A percentile compares a stretch with the other conserved stretches of the same genome.
phyloP scores from a whole-genome alignment of 2,329 filamentous ascomycete genomes.

The Colletotrichum aenigma region DNA sequence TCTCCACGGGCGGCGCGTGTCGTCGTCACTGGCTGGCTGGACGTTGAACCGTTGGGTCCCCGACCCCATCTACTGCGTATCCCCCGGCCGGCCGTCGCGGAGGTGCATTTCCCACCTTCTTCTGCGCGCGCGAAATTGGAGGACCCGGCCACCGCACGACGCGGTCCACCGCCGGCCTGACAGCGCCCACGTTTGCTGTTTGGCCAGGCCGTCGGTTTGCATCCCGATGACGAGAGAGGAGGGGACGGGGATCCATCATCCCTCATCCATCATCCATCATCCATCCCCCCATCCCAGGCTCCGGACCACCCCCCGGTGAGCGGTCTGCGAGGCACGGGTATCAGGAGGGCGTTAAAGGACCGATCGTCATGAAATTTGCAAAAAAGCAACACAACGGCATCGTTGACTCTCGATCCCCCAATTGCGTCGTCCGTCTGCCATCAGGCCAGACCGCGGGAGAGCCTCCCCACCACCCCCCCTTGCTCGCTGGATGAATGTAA shows the following conservation, averaged over 20 bases:
- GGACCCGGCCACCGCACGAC: conserved; percentile 9
- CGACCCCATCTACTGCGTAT: neutral
- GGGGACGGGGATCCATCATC: neutral
- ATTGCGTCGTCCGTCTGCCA: neutral
- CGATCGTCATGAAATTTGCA: neutral
- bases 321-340: neutral
- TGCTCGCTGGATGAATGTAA: neutral
- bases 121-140: conserved; percentile 11
- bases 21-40: neutral
- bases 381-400: conserved; percentile 8
- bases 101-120: conserved; percentile 4
- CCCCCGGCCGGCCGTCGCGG: neutral
- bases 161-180: neutral
- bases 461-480: neutral
- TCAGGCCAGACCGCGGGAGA: neutral
- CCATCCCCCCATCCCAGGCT: neutral
- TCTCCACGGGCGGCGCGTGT: neutral
- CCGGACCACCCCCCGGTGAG: neutral
- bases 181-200: neutral
- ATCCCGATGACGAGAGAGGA: conserved; percentile 8
- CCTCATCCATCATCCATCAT: neutral
- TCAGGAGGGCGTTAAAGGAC: neutral
- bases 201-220: conserved; percentile 7
- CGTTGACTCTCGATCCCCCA: neutral
- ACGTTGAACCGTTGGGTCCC: neutral